A percentile compares a stretch with the other conserved stretches of the same genome.
phyloP scores from a whole-genome alignment of 805 yeast genomes.

The Sungouiella blattae region DNA sequence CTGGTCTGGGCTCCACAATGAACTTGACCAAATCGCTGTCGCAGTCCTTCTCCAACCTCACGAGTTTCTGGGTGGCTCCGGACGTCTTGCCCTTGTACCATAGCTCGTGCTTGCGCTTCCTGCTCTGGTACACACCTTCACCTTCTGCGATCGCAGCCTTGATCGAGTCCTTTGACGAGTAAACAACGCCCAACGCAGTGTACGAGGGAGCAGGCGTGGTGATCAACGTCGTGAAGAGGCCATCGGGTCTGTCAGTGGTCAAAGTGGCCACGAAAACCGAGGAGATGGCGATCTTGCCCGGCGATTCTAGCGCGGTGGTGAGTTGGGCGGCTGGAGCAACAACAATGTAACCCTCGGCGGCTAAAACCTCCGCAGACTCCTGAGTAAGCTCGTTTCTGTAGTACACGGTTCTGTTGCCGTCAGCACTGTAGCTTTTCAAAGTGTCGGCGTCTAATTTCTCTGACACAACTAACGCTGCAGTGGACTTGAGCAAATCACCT shows the following conservation, averaged over 20 bases:
- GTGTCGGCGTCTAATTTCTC: slow-evolving; percentile 12
- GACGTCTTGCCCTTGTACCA: slow-evolving; percentile 97
- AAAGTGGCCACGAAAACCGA: slow-evolving; percentile 49
- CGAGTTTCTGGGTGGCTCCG: slow-evolving; percentile 86
- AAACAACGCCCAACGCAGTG: slow-evolving; percentile 75
- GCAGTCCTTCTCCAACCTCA: slow-evolving; percentile 74
- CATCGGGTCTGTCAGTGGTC: slow-evolving; percentile 82
- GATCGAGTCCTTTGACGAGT: slow-evolving; percentile 81
- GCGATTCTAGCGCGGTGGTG: slow-evolving; percentile 22
- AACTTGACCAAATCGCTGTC: slow-evolving; percentile 90
- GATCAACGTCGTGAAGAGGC: slow-evolving; percentile 80
- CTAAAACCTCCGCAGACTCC: slow-evolving; percentile 24
- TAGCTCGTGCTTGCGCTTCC: slow-evolving; percentile 71
- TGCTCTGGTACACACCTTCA: slow-evolving; percentile 91
- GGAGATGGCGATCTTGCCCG: slow-evolving; percentile 32
- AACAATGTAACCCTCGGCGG: slow-evolving; percentile 32
- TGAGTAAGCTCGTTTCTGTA: slow-evolving; percentile 17
- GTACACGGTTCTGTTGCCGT: slow-evolving; percentile 32
- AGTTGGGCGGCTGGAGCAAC: slow-evolving; percentile 25
- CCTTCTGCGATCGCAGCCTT: slow-evolving; percentile 74
- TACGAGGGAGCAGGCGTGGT: slow-evolving; percentile 57
- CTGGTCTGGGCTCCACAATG: slow-evolving; percentile 72
- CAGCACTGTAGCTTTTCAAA: slow-evolving; percentile 16
- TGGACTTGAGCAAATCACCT: slow-evolving; percentile 14
- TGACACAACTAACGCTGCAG: slow-evolving; percentile 20